Percentiles rank a stretch among this genome's conserved stretches.
These are phyloP conservation scores for Mycosarcoma mackinlayi DNA, from an alignment of 1,284 basidiomycete genomes.

Conservation along the genomic window DNA sequence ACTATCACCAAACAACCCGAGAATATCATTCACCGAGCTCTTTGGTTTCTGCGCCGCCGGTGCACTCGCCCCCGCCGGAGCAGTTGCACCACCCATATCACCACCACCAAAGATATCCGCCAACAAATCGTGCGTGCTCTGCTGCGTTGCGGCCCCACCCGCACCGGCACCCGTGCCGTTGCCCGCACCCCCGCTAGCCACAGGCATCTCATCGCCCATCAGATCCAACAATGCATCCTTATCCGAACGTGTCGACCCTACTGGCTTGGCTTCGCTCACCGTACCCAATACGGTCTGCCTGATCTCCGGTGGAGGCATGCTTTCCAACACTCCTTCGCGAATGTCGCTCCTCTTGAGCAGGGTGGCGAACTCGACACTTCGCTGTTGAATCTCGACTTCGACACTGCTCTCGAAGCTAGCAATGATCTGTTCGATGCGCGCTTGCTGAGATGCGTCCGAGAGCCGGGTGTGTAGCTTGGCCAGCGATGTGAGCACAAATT, in stretches of 20 bases:
- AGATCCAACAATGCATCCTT: conserved; percentile 59
- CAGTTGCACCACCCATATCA: conserved; percentile 69
- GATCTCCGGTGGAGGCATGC: conserved; percentile 97
- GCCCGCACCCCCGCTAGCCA: conserved; percentile 18
- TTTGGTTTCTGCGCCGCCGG: conserved; percentile 67
- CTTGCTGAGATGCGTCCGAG: conserved; percentile 74
- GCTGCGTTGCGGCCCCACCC: conserved; percentile 61
- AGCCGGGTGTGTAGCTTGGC: conserved; percentile 88
- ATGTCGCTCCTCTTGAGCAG: conserved; percentile 78
- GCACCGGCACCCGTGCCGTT: conserved; percentile 5
- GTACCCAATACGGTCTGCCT: conserved; percentile 69
- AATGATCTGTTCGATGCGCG: conserved; percentile 80
- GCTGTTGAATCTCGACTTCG: conserved; percentile 94
- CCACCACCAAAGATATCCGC: conserved; percentile 88
- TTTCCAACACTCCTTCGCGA: conserved; percentile 89
- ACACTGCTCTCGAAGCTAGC: conserved; percentile 80
- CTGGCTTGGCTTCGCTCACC: conserved; percentile 62
- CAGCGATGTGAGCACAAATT: conserved; percentile 89
- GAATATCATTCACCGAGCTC: conserved; percentile 85
- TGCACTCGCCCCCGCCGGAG: conserved; percentile 57
- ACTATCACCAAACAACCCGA: conserved; percentile 81
- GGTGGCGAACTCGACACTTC: conserved; percentile 92
- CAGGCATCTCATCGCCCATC: conserved; percentile 62
- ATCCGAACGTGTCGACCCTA: conserved; percentile 59
- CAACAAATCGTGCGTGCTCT: conserved; percentile 87